Conservation (phyloP, 371 early-diverging fungal species). For the Rhizopus stolonifer region DNA sequence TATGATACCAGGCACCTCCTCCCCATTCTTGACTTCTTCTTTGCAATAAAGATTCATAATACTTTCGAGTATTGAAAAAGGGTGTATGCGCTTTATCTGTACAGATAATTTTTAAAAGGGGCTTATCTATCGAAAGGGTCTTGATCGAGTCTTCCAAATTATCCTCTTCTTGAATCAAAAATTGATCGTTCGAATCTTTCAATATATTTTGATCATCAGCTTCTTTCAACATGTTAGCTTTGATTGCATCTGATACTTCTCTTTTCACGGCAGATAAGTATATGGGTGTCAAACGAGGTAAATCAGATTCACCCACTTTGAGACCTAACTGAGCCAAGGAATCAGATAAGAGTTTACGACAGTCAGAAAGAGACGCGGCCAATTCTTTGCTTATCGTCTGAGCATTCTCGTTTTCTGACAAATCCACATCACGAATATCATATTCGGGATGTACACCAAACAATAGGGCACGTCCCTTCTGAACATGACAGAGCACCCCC, state of each 20-base stretch:
- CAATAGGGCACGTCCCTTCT: conserved; percentile 64
- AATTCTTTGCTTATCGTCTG: conserved; percentile 38
- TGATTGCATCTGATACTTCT: neutral
- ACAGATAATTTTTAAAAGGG: conserved; percentile 15
- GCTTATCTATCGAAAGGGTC: conserved; percentile 13
- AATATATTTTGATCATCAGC: neutral
- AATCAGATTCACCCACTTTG: conserved; percentile 26
- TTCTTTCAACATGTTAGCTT: neutral
- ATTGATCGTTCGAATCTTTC: conserved; percentile 15
- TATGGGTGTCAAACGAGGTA: conserved; percentile 49
- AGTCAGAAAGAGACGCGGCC: conserved; percentile 38
- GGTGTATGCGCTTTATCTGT: conserved; percentile 10
- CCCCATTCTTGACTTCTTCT: conserved; percentile 25
- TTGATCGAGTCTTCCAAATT: neutral
- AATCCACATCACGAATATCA: conserved; percentile 45
- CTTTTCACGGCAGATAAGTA: conserved; percentile 36
- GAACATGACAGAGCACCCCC: conserved; percentile 56
- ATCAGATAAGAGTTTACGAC: conserved; percentile 49
- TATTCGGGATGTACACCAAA: conserved; percentile 76
- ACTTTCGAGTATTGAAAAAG: conserved; percentile 21
- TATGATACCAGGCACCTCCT: conserved; percentile 33
- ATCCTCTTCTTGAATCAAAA: conserved; percentile 8
- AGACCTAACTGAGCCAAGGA: conserved; percentile 54
- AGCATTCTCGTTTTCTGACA: conserved; percentile 36
- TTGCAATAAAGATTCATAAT: conserved; percentile 30